These are phyloP conservation scores for Aspergillus ibericus DNA, from an alignment of 2,329 filamentous ascomycete genomes.

Conservation along the genomic window DNA sequence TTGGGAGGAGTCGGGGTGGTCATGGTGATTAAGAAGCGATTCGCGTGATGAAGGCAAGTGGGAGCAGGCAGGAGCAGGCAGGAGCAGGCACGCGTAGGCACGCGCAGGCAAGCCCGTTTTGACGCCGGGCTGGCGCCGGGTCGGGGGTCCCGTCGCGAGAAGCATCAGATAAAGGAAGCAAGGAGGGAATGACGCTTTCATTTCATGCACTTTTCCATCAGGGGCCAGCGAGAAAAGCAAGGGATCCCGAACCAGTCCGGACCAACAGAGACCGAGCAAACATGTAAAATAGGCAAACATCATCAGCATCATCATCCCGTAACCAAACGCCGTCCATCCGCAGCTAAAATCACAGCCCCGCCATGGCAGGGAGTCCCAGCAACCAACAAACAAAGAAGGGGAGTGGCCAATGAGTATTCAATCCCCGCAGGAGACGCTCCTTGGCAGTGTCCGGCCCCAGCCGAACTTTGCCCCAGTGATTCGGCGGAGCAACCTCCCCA, in stretches of 20 bases:
- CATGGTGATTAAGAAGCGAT: too few species aligned
- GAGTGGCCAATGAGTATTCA: neutral
- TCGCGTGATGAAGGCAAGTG: too few species aligned
- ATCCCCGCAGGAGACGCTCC: neutral
- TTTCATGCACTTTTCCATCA: neutral
- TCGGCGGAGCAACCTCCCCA: neutral
- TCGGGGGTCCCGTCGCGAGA: too few species aligned
- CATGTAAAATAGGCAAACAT: neutral
- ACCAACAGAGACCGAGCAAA: too few species aligned
- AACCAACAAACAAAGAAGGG: neutral
- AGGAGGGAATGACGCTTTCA: neutral
- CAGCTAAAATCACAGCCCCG: neutral
- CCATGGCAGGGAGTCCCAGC: too few species aligned
- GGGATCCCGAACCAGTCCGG: neutral
- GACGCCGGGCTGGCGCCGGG: too few species aligned
- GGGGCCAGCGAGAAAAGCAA: neutral
- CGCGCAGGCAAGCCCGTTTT: too few species aligned
- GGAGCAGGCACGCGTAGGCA: too few species aligned
- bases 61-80: too few species aligned
- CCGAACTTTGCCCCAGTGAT: too few species aligned
- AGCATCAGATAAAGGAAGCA: too few species aligned
- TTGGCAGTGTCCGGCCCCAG: too few species aligned
- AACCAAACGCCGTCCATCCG: neutral
- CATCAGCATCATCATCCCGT: neutral
- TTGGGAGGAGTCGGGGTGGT: neutral